Conservation (phyloP, 768 basidiomycete species). For the Podaxis carcinomalis region DNA sequence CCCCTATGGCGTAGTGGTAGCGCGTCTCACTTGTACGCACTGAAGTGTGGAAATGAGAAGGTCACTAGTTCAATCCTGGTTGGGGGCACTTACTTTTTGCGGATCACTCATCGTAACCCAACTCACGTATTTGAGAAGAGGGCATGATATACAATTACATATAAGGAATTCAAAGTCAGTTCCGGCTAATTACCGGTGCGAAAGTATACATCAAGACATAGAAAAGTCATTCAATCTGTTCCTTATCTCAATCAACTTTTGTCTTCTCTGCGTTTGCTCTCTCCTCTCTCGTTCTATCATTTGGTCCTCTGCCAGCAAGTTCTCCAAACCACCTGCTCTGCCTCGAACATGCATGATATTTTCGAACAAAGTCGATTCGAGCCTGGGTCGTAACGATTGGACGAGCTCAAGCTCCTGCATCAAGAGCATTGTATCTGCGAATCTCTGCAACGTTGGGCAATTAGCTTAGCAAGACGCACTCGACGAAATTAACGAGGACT, state of each 20-base stretch:
- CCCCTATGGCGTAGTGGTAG: constrained; percentile 40
- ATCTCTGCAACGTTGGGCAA: constrained; percentile 31
- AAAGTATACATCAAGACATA: neutral
- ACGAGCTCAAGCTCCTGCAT: constrained; percentile 44
- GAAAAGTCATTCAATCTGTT: constrained; percentile 23
- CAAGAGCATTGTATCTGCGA: constrained; percentile 51
- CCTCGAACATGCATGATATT: constrained; percentile 16
- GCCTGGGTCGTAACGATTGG: constrained; percentile 28
- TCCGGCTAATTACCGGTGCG: neutral
- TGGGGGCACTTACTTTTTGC: constrained; percentile 30
- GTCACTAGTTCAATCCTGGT: constrained; percentile 45
- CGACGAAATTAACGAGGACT: neutral
- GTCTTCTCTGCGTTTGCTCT: constrained; percentile 22
- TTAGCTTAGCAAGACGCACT: neutral
- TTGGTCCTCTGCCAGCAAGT: constrained; percentile 39
- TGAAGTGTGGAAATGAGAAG: constrained; percentile 27
- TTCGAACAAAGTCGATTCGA: constrained; percentile 33
- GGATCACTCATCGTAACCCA: neutral
- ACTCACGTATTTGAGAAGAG: too few relatives aligned
- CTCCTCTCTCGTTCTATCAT: constrained; percentile 24
- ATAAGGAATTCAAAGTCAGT: neutral
- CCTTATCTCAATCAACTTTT: constrained; percentile 29
- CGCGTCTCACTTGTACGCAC: constrained; percentile 36
- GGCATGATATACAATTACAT: neutral
- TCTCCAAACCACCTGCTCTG: constrained; percentile 15